Evolutionary conservation across 2,329 filamentous ascomycete species (phyloP).

Genomic region (Calonectria montana): DNA sequence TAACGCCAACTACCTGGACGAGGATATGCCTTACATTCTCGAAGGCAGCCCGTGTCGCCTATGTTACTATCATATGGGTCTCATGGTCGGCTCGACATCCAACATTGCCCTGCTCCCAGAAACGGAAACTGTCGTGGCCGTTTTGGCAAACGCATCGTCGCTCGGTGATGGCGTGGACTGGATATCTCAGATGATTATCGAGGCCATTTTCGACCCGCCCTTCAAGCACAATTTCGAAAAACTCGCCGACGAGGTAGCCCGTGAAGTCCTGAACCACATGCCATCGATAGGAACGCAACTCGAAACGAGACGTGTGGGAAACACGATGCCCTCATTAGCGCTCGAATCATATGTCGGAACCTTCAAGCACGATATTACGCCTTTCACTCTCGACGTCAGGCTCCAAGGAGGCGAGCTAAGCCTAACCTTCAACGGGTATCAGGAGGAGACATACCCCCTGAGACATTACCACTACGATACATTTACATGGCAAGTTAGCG

Average conservation of each 20-base stretch:
- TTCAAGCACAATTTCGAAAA: background rate
- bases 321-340: background rate
- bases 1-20: background rate
- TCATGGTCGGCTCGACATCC: slow-evolving; percentile 3
- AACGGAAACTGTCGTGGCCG: background rate
- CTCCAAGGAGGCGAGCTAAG: background rate
- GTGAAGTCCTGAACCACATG: background rate
- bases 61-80: slow-evolving; percentile 1
- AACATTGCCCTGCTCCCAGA: slow-evolving; percentile 2
- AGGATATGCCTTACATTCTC: background rate
- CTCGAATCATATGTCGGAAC: background rate
- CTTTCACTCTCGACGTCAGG: background rate
- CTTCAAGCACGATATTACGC: background rate
- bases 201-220: background rate
- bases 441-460: background rate
- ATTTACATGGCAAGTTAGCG: background rate
- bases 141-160: slow-evolving; percentile 1
- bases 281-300: background rate
- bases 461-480: slow-evolving; percentile 2
- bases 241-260: background rate
- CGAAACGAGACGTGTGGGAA: background rate
- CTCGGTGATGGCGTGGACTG: background rate
- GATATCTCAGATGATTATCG: slow-evolving; percentile 6
- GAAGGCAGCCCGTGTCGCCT: background rate
- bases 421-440: background rate